Percentiles rank a stretch among this genome's conserved stretches.
Conservation (phyloP, 176 grass and related monocot species). For the Oryza punctata region DNA sequence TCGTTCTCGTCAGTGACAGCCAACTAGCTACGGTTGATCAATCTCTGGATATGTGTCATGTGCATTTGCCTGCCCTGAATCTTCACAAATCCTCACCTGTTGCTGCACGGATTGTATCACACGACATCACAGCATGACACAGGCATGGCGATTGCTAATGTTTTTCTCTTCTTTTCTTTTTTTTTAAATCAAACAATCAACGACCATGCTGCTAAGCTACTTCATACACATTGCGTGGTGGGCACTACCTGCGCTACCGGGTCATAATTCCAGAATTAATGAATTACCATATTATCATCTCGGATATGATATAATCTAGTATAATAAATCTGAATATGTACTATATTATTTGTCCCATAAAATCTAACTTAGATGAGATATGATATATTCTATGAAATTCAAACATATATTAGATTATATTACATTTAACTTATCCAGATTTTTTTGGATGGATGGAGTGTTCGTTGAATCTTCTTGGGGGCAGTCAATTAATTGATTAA, state of each 20-base stretch:
- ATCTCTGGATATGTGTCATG: neutral
- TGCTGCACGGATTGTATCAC: neutral
- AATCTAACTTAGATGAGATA: too few relatives aligned
- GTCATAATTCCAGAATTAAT: neutral
- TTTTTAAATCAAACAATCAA: too few relatives aligned
- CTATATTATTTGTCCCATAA: too few relatives aligned
- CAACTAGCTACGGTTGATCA: too few relatives aligned
- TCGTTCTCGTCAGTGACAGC: too few relatives aligned
- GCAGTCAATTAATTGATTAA: neutral
- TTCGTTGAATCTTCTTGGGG: neutral
- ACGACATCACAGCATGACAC: neutral
- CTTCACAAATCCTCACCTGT: neutral
- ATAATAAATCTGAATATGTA: too few relatives aligned
- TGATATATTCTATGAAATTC: too few relatives aligned
- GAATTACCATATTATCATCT: neutral
- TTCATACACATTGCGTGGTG: neutral
- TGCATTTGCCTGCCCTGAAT: neutral
- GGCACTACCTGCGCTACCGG: neutral
- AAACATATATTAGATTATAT: too few relatives aligned
- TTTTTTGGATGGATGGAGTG: too few relatives aligned
- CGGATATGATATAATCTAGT: neutral
- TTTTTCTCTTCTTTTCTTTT: too few relatives aligned
- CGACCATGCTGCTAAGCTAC: neutral
- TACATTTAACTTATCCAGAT: too few relatives aligned
- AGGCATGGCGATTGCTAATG: neutral